phyloP scores from a whole-genome alignment of 768 basidiomycete species.

The Galerina marginata region DNA sequence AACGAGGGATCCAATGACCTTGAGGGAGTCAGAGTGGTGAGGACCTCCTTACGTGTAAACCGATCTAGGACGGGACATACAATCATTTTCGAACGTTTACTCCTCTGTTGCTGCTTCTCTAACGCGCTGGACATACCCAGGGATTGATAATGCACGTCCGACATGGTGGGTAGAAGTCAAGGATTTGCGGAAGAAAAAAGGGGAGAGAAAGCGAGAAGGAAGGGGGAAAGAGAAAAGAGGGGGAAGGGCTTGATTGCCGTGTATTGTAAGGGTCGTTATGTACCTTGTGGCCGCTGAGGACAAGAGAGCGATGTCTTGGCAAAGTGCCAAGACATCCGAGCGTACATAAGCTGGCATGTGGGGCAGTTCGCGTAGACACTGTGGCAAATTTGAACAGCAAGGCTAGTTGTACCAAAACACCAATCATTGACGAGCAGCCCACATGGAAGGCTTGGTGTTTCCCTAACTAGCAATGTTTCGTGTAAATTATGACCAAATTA shows the following conservation, averaged over 20 bases:
- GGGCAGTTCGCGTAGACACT: too few relatives aligned
- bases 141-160: constrained; percentile 20
- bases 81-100: constrained; percentile 57
- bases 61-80: constrained; percentile 43
- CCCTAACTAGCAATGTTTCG: too few relatives aligned
- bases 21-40: neutral
- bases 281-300: too few relatives aligned
- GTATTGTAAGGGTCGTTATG: neutral
- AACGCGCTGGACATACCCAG: constrained; percentile 31
- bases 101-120: constrained; percentile 35
- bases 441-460: too few relatives aligned
- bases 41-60: neutral
- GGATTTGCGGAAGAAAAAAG: constrained; percentile 3
- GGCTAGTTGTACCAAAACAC: too few relatives aligned
- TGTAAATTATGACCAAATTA: too few relatives aligned
- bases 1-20: constrained; percentile 61
- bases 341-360: too few relatives aligned
- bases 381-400: too few relatives aligned
- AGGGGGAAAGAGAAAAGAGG: constrained; percentile 14
- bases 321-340: too few relatives aligned
- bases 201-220: constrained; percentile 6
- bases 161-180: constrained; percentile 18
- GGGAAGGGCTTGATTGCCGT: constrained; percentile 3
- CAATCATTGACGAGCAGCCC: too few relatives aligned
- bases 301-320: too few relatives aligned